Evolutionary conservation across 225 moss, liverwort and hornwort genomes (phyloP), one percentile per base, ranked within the genome.

Genomic region (Polytrichum formosum): DNA sequence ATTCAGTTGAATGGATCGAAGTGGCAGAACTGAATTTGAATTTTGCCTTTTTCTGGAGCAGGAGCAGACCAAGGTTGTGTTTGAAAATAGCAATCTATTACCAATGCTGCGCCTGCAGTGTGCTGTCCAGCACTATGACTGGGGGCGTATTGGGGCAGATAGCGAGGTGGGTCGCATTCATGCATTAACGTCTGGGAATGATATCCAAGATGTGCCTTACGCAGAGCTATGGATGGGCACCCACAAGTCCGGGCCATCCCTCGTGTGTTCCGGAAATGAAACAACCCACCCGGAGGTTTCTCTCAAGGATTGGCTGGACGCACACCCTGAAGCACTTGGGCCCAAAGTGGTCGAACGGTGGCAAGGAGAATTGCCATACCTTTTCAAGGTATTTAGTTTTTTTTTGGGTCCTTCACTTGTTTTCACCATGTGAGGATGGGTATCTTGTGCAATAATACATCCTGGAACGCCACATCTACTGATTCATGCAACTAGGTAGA

Each of bases 141-240:
- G 96, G 93, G 93, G 96, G 23, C 82, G 84, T 6, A 67, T 90
- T 54, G 93, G 96, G n/a, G 73, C 81, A 8, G 77, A 75, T 5
- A 93, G 93, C 33, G 87, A 89, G 64, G 93, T 97, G 18, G 97
- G 81, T 6, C 80, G 80, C 17, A 67, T 97, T 70, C 85, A 92
- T 56, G 83, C 83, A 22, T 64, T 81, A 21, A 80, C 91, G 5
- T 89, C 91, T 3, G 87, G 91, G 20, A 76, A 82, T 26, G 74
- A 72, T 8, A 79, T 90, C 66, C 82, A 78, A 54, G 85, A 91
- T 58, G 79, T 90, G 22, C 94, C 92, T 0, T 92, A 94, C 33
- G 92, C 90, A 54, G 93, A 97, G 85, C 78, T 97, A 58, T 97
- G 94, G 97, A 93, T 97, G 97, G 97, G 97, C 21, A 94, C 94